Base-by-base conservation (phyloP, 768 basidiomycete species). In the Phaeolepiota aurea region DNA sequence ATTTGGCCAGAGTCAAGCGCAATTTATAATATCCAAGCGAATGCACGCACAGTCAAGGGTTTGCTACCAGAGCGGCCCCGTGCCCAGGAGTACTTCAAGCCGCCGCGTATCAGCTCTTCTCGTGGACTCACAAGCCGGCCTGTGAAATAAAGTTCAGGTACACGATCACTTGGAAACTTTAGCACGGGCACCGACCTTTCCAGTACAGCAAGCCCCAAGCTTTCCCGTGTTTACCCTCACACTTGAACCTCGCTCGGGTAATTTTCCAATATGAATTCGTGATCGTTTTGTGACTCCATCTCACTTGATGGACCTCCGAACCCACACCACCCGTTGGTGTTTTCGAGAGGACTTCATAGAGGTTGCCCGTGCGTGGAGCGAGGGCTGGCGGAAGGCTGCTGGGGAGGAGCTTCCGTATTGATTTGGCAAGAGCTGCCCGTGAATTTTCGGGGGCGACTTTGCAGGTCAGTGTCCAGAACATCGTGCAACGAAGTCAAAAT, bases 191-290 rank as follows among this genome's bases (percentile, higher is more conserved):
- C 77, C 44, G 39, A 88, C 88, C 86, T 65, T 71, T 77, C 86
- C 87, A 91, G 41, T 78, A 70, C 3, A 90, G 62, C 44, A 68
- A 65, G 4, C 88, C 88, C 89, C 89, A 91, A 13, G 76, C 87
- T 57, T 81, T 88, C 2, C 88, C 88, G 49, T 88, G 83, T 19
- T 58, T 66, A 19, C 87, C 87, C 48, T 79, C 79, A 32, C 66
- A 65, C 58, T 89, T 91, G 55, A 89, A 76, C 46, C 66, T 64
- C 21, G 83, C 71, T 52, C 73, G 68, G 3, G 87, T 88, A 31
- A 91, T 71, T 23, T 74, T 57, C 88, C 89, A 91, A 55, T 77
- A 87, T 43, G 75, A 82, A 31, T 74, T 68, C 36, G 56, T 48
- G 45, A 88, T 82, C 14, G 74, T 69, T 61, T 88, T 89, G 20